A percentile compares a stretch with the other conserved stretches of the same genome.
These are phyloP conservation scores for Rosa rugosa DNA, from an alignment of 306 rosid species.

Conservation along the genomic window DNA sequence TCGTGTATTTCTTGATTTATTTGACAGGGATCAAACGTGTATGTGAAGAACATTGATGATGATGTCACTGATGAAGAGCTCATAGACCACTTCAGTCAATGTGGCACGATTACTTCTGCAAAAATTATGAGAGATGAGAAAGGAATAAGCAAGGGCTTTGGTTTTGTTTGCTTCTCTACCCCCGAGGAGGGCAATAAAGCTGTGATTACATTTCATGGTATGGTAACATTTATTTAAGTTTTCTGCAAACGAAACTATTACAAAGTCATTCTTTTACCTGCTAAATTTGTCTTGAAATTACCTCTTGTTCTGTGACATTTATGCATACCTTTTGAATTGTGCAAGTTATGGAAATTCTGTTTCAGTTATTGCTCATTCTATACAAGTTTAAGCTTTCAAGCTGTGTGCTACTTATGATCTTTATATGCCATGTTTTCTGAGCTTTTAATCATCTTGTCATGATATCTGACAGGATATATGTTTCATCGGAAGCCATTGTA, in stretches of 20 bases:
- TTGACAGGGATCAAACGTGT: constrained; percentile 73
- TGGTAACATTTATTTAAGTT: background rate
- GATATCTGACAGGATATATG: constrained; percentile 59
- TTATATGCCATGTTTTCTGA: background rate
- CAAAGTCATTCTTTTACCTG: background rate
- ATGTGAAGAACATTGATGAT: constrained; percentile 88
- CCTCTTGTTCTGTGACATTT: background rate
- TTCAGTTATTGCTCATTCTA: background rate
- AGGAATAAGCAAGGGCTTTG: constrained; percentile 85
- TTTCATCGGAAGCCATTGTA: constrained; percentile 79
- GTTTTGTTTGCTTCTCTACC: constrained; percentile 83
- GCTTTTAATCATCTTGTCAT: constrained; percentile 1
- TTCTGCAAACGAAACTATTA: background rate
- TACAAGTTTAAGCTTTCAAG: background rate
- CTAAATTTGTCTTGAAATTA: background rate
- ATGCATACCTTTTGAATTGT: background rate
- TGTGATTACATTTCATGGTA: constrained; percentile 76
- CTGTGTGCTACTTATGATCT: background rate
- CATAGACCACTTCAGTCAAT: constrained; percentile 54
- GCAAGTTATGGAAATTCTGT: background rate
- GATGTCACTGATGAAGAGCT: constrained; percentile 66
- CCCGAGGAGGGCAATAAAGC: constrained; percentile 90
- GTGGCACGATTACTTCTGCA: constrained; percentile 83
- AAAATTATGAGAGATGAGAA: constrained; percentile 75
- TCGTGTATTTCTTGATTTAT: constrained; percentile 23